Evolutionary conservation across 2,329 filamentous ascomycete genomes (phyloP).

Genomic region (Cadophora sp.): DNA sequence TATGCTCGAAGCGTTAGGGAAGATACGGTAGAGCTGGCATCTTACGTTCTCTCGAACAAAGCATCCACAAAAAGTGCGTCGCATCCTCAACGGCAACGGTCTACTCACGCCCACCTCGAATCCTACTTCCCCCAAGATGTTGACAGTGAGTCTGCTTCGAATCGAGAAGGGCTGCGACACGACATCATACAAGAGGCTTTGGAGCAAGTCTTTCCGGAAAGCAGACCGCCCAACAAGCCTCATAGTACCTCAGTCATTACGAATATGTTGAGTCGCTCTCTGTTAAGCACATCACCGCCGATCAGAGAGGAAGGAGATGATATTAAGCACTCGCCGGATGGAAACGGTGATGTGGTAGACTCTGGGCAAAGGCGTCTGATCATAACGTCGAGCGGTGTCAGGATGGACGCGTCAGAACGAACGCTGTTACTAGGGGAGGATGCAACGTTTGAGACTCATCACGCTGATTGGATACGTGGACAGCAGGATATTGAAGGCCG

Average conservation of each 20-base stretch:
- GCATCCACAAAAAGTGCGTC: conserved; percentile 43
- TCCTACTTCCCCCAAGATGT: conserved; percentile 36
- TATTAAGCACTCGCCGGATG: conserved; percentile 4
- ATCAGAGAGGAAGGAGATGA: conserved; percentile 17
- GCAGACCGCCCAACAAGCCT: conserved; percentile 42
- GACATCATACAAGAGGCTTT: conserved; percentile 67
- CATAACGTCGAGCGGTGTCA: conserved; percentile 35
- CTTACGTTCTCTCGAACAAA: conserved; percentile 76
- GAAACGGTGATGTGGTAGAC: conserved; percentile 10
- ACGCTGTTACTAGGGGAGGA: conserved; percentile 40
- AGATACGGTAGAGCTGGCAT: conserved; percentile 86
- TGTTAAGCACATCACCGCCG: conserved; percentile 34
- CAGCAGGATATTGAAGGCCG: conserved; percentile 43
- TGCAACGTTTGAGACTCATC: conserved; percentile 26
- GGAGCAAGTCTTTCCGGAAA: conserved; percentile 60
- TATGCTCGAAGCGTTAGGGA: conserved; percentile 82
- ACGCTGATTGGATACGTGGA: conserved; percentile 42
- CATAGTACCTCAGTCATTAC: conserved; percentile 54
- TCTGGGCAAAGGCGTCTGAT: conserved; percentile 32
- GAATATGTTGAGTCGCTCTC: conserved; percentile 54
- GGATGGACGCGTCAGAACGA: conserved; percentile 38
- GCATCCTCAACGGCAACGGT: conserved; percentile 34
- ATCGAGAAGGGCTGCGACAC: conserved; percentile 46
- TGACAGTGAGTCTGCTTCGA: conserved; percentile 34
- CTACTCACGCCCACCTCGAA: conserved; percentile 37